Evolutionary conservation across 306 rosid species (phyloP).

Genomic region (Crataegus laevigata): DNA sequence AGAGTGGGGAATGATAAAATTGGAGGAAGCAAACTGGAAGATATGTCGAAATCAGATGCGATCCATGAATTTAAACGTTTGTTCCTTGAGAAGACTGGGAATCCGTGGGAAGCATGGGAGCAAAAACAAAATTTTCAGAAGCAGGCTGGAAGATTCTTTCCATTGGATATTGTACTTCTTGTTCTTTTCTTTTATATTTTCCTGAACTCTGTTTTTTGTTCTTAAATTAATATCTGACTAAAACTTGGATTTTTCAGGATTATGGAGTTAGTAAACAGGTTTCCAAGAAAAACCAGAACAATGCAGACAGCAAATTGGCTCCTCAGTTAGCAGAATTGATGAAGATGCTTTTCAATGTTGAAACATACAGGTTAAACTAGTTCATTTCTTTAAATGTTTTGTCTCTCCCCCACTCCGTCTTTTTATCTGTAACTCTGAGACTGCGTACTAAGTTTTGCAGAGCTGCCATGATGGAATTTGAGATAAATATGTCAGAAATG

Average conservation of each 20-base stretch:
- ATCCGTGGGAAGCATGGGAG: slow-evolving; percentile 99
- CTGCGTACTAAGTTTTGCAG: slow-evolving; percentile 53
- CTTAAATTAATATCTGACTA: background rate
- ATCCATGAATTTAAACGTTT: slow-evolving; percentile 69
- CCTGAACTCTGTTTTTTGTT: background rate
- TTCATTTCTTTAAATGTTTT: slow-evolving; percentile 1
- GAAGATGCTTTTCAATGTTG: slow-evolving; percentile 88
- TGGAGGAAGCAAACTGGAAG: slow-evolving; percentile 73
- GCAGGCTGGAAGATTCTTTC: slow-evolving; percentile 95
- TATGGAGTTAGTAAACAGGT: slow-evolving; percentile 77
- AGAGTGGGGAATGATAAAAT: slow-evolving; percentile 91
- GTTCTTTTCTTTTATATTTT: slow-evolving; percentile 8
- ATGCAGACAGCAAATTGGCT: slow-evolving; percentile 50
- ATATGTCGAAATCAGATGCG: slow-evolving; percentile 70
- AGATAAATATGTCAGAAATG: slow-evolving; percentile 96
- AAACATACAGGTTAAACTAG: slow-evolving; percentile 74
- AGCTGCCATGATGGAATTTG: slow-evolving; percentile 98
- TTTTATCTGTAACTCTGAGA: slow-evolving; percentile 9
- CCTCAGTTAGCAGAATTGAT: slow-evolving; percentile 73
- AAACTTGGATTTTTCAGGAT: slow-evolving; percentile 50
- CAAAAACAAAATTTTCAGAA: slow-evolving; percentile 63
- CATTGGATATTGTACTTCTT: slow-evolving; percentile 76
- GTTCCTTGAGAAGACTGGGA: slow-evolving; percentile 93
- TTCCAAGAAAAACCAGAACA: slow-evolving; percentile 40
- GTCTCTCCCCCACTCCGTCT: background rate